Conservation (phyloP, 192 early-diverging fungal genomes). For the Lobulomyces angularis region DNA sequence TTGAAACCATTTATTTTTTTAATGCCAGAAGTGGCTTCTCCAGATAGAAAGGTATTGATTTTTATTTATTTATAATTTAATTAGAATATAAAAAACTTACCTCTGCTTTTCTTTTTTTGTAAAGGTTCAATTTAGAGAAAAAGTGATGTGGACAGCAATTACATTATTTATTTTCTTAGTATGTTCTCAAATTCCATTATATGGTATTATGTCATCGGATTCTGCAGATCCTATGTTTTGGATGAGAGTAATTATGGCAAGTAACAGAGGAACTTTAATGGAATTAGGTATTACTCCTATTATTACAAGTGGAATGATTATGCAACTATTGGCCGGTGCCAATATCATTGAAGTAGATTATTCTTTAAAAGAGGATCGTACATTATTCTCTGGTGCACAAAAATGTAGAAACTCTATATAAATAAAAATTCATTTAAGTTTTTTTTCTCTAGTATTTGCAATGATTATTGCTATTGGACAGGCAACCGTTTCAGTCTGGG, state of each 20-base stretch:
- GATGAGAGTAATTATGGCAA: slow-evolving; percentile 99
- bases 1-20: slow-evolving; percentile 95
- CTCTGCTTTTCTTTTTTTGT: too few species aligned
- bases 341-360: slow-evolving; percentile 99
- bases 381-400: slow-evolving; percentile 97
- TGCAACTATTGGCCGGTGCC: slow-evolving; percentile 98
- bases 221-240: slow-evolving; percentile 98
- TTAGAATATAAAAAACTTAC: too few species aligned
- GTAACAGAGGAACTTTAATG: slow-evolving; percentile 99
- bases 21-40: slow-evolving; percentile 93
- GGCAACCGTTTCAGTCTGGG: slow-evolving; percentile 95
- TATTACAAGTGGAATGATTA: slow-evolving; percentile 99
- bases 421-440: slow-evolving; percentile 1
- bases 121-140: slow-evolving; percentile 92
- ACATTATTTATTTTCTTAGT: slow-evolving; percentile 99
- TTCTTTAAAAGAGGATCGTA: slow-evolving; percentile 94
- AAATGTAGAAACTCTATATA: too few species aligned
- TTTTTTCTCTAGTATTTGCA: slow-evolving; percentile 60
- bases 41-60: slow-evolving; percentile 82
- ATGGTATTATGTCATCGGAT: slow-evolving; percentile 99
- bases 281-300: slow-evolving; percentile 99
- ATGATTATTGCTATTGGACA: slow-evolving; percentile 99
- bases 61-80: slow-evolving; percentile 1
- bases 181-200: slow-evolving; percentile 98
- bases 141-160: slow-evolving; percentile 98